Evolutionary conservation across 2,329 filamentous ascomycete genomes (phyloP).

Genomic region (Triangularia setosa): DNA sequence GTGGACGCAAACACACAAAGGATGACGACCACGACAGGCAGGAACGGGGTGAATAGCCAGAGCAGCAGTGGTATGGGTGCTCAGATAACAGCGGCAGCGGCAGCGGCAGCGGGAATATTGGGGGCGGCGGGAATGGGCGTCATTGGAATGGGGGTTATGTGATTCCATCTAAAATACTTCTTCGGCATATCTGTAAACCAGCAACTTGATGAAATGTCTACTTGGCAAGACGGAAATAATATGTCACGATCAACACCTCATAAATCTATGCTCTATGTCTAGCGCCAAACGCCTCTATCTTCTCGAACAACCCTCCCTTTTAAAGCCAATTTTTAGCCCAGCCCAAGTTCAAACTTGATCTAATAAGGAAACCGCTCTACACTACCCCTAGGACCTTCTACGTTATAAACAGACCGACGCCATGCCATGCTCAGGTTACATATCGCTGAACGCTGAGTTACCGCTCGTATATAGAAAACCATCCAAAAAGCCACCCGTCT

Average conservation of each 20-base stretch:
- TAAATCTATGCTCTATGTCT: constrained; percentile 1
- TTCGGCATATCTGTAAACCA: too few species aligned
- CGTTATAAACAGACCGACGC: constrained; percentile 5
- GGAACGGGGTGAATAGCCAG: not conserved
- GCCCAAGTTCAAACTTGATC: not conserved
- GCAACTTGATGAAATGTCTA: too few species aligned
- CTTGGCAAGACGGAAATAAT: not conserved
- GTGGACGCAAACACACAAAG: not conserved
- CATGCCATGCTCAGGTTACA: not conserved
- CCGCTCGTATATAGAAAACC: constrained; percentile 1
- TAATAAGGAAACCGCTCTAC: not conserved
- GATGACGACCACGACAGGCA: not conserved
- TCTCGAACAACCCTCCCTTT: not conserved
- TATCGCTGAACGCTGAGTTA: not conserved
- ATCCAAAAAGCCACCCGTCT: constrained; percentile 2
- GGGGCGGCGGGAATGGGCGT: constrained; percentile 3
- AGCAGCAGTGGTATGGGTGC: not conserved
- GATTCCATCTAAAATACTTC: not conserved
- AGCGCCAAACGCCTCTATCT: constrained; percentile 6
- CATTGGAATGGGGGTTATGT: constrained; percentile 4
- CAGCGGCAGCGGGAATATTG: not conserved
- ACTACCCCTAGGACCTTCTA: not conserved
- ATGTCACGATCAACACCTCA: not conserved
- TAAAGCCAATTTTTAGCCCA: not conserved
- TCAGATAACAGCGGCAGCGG: not conserved